Conservation (phyloP, 441 rosid species). For the Monsonia emarginata region DNA sequence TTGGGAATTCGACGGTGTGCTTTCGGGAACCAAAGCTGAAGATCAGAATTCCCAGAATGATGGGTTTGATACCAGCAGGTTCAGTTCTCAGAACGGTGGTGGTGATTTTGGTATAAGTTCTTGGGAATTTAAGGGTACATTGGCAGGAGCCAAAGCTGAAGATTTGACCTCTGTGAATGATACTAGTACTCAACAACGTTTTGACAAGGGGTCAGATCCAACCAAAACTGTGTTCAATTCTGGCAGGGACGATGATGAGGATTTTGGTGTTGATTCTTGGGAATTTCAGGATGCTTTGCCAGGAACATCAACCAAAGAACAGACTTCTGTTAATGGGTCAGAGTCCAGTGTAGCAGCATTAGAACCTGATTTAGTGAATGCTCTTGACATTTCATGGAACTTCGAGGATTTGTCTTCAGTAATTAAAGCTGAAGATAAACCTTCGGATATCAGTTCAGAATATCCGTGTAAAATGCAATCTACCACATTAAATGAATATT, state of each 20-base stretch:
- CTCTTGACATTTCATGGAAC: slow-evolving; percentile 2
- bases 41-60: neutral
- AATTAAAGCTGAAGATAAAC: slow-evolving; percentile 8
- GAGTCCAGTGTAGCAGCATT: neutral
- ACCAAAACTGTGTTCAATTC: slow-evolving; percentile 15
- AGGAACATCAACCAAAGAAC: slow-evolving; percentile 26
- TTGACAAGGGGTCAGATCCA: slow-evolving; percentile 25
- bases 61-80: neutral
- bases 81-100: neutral
- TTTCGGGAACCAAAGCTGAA: neutral
- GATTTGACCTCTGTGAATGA: slow-evolving; percentile 27
- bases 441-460: slow-evolving; percentile 7
- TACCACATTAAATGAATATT: slow-evolving; percentile 24
- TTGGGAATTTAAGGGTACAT: neutral
- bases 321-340: slow-evolving; percentile 4
- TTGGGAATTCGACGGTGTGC: neutral
- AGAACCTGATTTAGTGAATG: neutral
- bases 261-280: slow-evolving; percentile 57
- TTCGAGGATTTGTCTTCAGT: slow-evolving; percentile 5
- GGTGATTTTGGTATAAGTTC: neutral
- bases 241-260: slow-evolving; percentile 16
- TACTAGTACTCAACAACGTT: slow-evolving; percentile 23
- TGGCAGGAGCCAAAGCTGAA: slow-evolving; percentile 27
- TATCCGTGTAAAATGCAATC: slow-evolving; percentile 19
- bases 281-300: slow-evolving; percentile 46